Evolutionary conservation across 352 stramenopile species (phyloP), one percentile per base, ranked within the genome.

Genomic region (Aphanomyces cochlioides): DNA sequence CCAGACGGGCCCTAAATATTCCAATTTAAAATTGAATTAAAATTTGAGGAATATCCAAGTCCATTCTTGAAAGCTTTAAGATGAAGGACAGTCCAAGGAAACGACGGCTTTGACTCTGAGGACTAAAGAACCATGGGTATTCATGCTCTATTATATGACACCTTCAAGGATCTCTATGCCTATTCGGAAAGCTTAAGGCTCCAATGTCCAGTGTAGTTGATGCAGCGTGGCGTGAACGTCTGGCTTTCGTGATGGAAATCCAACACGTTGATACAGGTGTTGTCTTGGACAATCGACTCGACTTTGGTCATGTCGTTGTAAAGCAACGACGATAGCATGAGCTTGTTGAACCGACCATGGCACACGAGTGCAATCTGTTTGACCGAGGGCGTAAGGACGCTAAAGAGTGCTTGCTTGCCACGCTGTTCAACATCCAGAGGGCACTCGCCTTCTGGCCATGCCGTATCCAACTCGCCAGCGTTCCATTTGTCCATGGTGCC

Each of bases 201-300:
- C 59, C 59, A 67, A 67, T 67, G 59, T 7, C 39, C 59, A 12
- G 59, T 72, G n/a, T 72, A 57, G 38, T 93, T 93, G 73, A 93
- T 75, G 54, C 77, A 74, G 69, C 91, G 82, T 15, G 80, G 73
- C 37, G 56, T 64, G 74, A 79, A 93, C 7, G 69, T 72, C 37
- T 79, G 73, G 28, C 78, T 86, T 3, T 38, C 41, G 73, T 85
- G 83, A 70, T 90, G 80, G 47, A 77, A 93, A 72, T 93, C 85
- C n/a, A 93, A 72, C 57, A 93, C 84, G 73, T 93, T 93, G 37
- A 93, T 80, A 72, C 85, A 93, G 66, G 85, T 93, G 76, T 93
- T 93, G 77, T 92, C 82, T 71, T 93, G 85, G 28, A 74, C 56
- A 47, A 93, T 76, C 7, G 85, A 77, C 38, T 87, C 75, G 82